Base-by-base conservation (phyloP, 75 land plant genomes). In the Ceratopteris richardii region DNA sequence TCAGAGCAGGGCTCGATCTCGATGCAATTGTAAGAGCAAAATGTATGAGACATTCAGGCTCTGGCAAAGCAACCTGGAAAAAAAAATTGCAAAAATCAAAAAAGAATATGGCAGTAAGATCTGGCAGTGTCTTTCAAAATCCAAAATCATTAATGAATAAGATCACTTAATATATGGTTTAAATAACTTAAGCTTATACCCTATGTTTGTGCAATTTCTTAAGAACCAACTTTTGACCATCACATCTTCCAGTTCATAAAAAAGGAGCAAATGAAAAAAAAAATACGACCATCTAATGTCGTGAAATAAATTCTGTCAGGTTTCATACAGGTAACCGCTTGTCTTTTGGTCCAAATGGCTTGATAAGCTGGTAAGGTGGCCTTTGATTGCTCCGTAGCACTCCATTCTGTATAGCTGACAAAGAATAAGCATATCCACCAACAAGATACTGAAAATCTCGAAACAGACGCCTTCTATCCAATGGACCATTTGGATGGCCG, bases 331-430 rank as follows among this genome's bases (percentile, higher is more conserved):
- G 61, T 17, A 59, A 36, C 42, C 88, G 78, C 31, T 57, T 77
- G 43, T 87, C 91, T 62, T 65, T 80, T 24, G 58, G 41, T 21
- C 88, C 91, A 70, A 87, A 87, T 53, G 84, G 79, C 67, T 87
- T 87, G 21, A 61, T 65, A 26, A 87, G 66, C 52, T 69, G 82
- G 64, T 87, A 87, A 28, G 91, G 91, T 16, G 91, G 88, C 29
- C 91, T 33, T 43, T 84, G 88, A 42, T 87, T 87, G 33, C 73
- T 77, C 31, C 91, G 74, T n/a, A 87, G 58, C 10, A 87, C 68
- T 27, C 91, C 91, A 76, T 87, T 87, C 24, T 84, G 79, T 44
- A 87, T 84, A 37, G 81, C 84, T 44, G 91, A 84, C 9, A 87
- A 82, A 43, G 91, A 87, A 31, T 87, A 87, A 11, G 88, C 24